A percentile compares a stretch with the other conserved stretches of the same genome.
These are phyloP conservation scores for Pleurotus tuber-regium DNA, from an alignment of 768 basidiomycete genomes.

Conservation along the genomic window DNA sequence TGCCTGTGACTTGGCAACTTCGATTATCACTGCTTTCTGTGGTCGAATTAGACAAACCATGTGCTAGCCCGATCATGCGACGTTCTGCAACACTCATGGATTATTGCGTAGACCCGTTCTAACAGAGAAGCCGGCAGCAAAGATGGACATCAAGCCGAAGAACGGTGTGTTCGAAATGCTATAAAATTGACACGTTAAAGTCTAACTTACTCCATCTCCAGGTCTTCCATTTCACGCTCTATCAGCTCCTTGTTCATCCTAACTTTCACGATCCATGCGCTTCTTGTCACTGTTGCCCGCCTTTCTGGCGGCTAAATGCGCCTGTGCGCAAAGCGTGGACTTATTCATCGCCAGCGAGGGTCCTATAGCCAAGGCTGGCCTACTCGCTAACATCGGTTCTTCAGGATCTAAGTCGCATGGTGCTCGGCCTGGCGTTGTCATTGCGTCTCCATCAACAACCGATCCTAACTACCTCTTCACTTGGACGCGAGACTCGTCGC, in stretches of 20 bases:
- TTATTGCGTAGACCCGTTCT: not conserved
- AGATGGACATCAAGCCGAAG: not conserved
- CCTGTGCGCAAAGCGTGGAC: conserved; percentile 1
- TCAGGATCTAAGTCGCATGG: conserved; percentile 43
- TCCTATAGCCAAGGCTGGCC: conserved; percentile 34
- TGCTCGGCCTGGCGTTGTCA: conserved; percentile 45
- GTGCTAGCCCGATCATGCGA: conserved; percentile 10
- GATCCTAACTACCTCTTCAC: conserved; percentile 60
- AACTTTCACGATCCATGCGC: conserved; percentile 4
- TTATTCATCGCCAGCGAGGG: conserved; percentile 23
- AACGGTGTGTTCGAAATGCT: not conserved
- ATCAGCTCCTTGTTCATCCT: not conserved
- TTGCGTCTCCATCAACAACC: conserved; percentile 44
- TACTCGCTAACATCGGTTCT: conserved; percentile 62
- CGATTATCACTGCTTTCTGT: not conserved
- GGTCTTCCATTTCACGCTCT: not conserved
- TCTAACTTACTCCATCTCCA: not conserved
- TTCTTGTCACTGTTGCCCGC: conserved; percentile 4
- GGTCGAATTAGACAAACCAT: not conserved
- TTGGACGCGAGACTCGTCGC: conserved; percentile 69
- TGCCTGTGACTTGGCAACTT: not conserved
- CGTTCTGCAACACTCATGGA: not conserved
- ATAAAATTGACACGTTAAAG: not conserved
- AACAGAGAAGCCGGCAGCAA: conserved; percentile 1
- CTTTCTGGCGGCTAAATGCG: not conserved